Base-by-base conservation (phyloP, 2,329 filamentous ascomycete species). In the Fusarium sp. region DNA sequence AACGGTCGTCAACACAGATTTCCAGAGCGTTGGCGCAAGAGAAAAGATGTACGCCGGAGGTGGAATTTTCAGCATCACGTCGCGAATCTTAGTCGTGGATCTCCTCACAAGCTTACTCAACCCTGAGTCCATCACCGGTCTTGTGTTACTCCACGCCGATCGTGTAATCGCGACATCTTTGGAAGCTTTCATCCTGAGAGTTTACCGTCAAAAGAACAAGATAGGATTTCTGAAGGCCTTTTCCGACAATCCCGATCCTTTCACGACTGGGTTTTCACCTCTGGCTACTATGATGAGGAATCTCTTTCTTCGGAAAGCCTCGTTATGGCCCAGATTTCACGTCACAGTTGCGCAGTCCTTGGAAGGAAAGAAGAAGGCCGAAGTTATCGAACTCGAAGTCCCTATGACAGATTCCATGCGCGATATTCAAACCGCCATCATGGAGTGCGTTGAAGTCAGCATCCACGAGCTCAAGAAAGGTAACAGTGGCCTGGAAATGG, bases 331-430 rank as follows among this genome's bases (percentile, higher is more conserved):
- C 4, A 88, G 96, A 20, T 99, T 97, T 75, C 96, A 99, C 76
- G 88, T 97, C 61, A 90, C 92, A 1, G 94, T 99, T 8, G 94
- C 94, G 0, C 89, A 93, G 72, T 93, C 94, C 4, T 84, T 99
- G 4, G 96, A 99, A 79, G 94, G 94, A 11, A 92, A 92, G 77
- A 92, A 92, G 76, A 97, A 95, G 77, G 95, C 96, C 6, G 96
- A 99, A 80, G 96, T 99, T 45, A 97, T 99, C 68, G 96, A 99
- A 80, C 85, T 98, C 26, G 96, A 97, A 79, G 92, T 99, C 7
- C 91, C 93, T 30, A 98, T 99, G 95, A 97, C 93, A 7, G 92
- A 97, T 37, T 87, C 89, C 50, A 99, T 99, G 96, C 88, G 87
- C 63, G 90, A 94, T 41, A 97, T 99, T 40, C 96, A 99, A 76